phyloP scores from a whole-genome alignment of 257 asterid genomes.

The Eustoma russellianum region DNA sequence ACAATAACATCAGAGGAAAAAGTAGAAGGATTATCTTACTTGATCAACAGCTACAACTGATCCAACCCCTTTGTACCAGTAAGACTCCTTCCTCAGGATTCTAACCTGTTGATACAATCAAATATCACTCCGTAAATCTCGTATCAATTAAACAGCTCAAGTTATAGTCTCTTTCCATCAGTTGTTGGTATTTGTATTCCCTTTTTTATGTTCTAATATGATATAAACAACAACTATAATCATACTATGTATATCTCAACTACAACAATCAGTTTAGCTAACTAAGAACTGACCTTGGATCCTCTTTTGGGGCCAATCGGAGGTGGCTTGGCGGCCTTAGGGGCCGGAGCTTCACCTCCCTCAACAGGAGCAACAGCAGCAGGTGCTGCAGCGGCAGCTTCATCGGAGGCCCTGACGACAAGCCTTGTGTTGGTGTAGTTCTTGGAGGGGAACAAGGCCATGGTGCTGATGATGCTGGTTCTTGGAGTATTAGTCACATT shows the following conservation, averaged over 20 bases:
- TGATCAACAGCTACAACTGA: slow-evolving; percentile 93
- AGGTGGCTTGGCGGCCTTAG: slow-evolving; percentile 68
- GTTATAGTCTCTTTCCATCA: too few species aligned
- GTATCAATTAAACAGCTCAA: too few species aligned
- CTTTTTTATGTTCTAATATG: too few species aligned
- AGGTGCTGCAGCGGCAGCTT: slow-evolving; percentile 5
- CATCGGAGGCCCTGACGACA: slow-evolving; percentile 39
- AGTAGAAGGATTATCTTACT: slow-evolving; percentile 21
- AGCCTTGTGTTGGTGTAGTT: slow-evolving; percentile 34
- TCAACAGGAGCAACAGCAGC: slow-evolving; percentile 17
- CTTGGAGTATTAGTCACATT: slow-evolving; percentile 18
- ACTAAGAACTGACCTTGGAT: slow-evolving; percentile 32
- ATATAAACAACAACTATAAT: too few species aligned
- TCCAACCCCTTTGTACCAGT: slow-evolving; percentile 90
- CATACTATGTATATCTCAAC: too few species aligned
- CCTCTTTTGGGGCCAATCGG: slow-evolving; percentile 92
- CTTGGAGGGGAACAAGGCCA: slow-evolving; percentile 39
- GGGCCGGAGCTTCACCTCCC: slow-evolving; percentile 24
- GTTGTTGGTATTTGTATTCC: too few species aligned
- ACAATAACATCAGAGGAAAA: background rate
- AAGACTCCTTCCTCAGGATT: slow-evolving; percentile 83
- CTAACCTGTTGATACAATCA: slow-evolving; percentile 46
- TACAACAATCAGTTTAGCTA: too few species aligned
- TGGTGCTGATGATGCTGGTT: slow-evolving; percentile 13
- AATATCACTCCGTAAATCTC: background rate